phyloP scores from a whole-genome alignment of 2,329 filamentous ascomycete species.

The Ophiosphaerella korrae region DNA sequence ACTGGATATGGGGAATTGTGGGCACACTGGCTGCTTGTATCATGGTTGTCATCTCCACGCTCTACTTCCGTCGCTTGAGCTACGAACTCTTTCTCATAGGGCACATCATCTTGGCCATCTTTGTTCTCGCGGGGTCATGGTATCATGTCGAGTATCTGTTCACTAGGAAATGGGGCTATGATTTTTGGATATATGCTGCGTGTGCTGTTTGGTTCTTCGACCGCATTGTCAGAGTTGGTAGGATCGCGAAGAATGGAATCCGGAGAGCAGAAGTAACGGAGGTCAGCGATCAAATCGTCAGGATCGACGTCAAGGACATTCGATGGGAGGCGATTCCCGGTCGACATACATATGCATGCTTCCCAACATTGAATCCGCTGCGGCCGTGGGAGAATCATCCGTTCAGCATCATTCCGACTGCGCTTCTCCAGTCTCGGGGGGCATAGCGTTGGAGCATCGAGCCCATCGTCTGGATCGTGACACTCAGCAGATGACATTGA shows the following conservation, averaged over 20 bases:
- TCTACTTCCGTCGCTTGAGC: slow-evolving; percentile 31
- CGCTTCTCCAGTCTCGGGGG: slow-evolving; percentile 13
- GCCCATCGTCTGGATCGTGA: too few species aligned
- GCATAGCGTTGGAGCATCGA: background rate
- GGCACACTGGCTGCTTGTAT: slow-evolving; percentile 38
- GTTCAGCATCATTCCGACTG: slow-evolving; percentile 51
- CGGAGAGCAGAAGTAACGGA: slow-evolving; percentile 46
- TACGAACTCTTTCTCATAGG: slow-evolving; percentile 46
- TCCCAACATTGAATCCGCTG: slow-evolving; percentile 50
- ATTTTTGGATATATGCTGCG: slow-evolving; percentile 54
- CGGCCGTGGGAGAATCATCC: slow-evolving; percentile 60
- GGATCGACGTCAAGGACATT: slow-evolving; percentile 51
- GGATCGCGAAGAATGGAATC: slow-evolving; percentile 49
- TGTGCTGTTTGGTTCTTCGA: slow-evolving; percentile 56
- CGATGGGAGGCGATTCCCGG: slow-evolving; percentile 39
- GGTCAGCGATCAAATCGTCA: slow-evolving; percentile 30
- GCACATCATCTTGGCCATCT: slow-evolving; percentile 39
- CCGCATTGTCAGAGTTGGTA: slow-evolving; percentile 48
- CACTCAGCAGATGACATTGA: too few species aligned
- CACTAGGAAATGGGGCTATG: slow-evolving; percentile 45
- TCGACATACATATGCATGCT: slow-evolving; percentile 55
- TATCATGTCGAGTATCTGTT: slow-evolving; percentile 45
- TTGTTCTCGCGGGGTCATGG: slow-evolving; percentile 42
- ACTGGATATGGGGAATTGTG: slow-evolving; percentile 49
- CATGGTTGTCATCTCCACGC: slow-evolving; percentile 30